Conservation (phyloP, 257 asterid species). For the Plectranthus barbatus region DNA sequence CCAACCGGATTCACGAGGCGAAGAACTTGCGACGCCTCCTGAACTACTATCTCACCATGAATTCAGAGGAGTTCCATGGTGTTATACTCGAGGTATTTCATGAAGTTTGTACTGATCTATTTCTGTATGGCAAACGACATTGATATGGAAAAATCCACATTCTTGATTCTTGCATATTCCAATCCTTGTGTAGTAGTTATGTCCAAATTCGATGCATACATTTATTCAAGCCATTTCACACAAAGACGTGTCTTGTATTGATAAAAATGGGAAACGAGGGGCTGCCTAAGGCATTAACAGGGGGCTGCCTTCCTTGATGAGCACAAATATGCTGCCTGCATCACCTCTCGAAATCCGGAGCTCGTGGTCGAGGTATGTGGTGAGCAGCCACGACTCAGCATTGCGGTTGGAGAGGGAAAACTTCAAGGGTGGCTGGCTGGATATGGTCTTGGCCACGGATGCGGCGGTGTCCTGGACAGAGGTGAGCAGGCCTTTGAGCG, state of each 20-base stretch:
- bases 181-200: neutral
- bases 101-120: slow-evolving; percentile 60
- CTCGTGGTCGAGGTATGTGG: slow-evolving; percentile 79
- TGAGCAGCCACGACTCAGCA: slow-evolving; percentile 83
- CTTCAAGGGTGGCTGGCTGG: slow-evolving; percentile 76
- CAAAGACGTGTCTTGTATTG: too few species aligned
- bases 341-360: slow-evolving; percentile 87
- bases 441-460: slow-evolving; percentile 67
- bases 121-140: slow-evolving; percentile 27
- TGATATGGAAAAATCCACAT: neutral
- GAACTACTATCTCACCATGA: slow-evolving; percentile 58
- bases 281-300: slow-evolving; percentile 40
- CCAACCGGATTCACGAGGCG: slow-evolving; percentile 40
- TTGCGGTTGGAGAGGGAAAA: slow-evolving; percentile 46
- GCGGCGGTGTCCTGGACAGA: slow-evolving; percentile 85
- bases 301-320: slow-evolving; percentile 65
- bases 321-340: slow-evolving; percentile 78
- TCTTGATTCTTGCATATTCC: neutral
- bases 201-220: too few species aligned
- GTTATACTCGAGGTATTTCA: slow-evolving; percentile 69
- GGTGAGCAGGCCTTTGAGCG: slow-evolving; percentile 63
- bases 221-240: too few species aligned
- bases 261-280: neutral
- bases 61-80: slow-evolving; percentile 52
- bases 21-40: slow-evolving; percentile 58